phyloP scores from a whole-genome alignment of 2,329 filamentous ascomycete species.

The Colletotrichum somersetense region DNA sequence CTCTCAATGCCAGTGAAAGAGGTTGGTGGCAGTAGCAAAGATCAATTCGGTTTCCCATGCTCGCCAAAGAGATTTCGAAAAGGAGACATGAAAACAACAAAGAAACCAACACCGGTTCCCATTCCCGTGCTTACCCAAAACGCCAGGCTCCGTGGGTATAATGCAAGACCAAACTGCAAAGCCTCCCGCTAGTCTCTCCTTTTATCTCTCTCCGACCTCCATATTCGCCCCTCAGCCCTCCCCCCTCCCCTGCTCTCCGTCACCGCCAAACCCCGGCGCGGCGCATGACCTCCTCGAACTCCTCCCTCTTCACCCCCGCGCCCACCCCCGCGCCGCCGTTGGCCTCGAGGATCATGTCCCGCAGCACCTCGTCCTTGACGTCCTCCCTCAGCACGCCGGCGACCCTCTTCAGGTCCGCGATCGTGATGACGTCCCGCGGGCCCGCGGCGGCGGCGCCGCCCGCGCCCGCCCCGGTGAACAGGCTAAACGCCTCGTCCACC shows the following conservation, averaged over 20 bases:
- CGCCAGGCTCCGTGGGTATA: slow-evolving; percentile 35
- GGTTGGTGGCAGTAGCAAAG: not conserved
- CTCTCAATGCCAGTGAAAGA: not conserved
- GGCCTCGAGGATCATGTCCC: slow-evolving; percentile 95
- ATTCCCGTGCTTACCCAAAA: slow-evolving; percentile 4
- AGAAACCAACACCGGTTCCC: not conserved
- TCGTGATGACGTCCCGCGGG: slow-evolving; percentile 72
- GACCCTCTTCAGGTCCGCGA: slow-evolving; percentile 82
- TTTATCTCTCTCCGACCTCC: not conserved
- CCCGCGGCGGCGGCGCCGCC: slow-evolving; percentile 9
- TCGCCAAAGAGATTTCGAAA: not conserved
- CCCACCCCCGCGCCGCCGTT: slow-evolving; percentile 82
- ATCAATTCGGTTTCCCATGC: not conserved
- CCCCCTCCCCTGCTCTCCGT: slow-evolving; percentile 47
- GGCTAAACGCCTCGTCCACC: slow-evolving; percentile 82
- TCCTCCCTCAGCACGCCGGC: slow-evolving; percentile 87
- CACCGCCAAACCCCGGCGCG: slow-evolving; percentile 85
- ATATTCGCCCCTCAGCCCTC: no score
- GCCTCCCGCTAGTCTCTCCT: not conserved
- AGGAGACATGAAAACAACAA: not conserved
- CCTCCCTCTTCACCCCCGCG: slow-evolving; percentile 78
- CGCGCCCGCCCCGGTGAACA: slow-evolving; percentile 75
- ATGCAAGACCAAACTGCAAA: slow-evolving; percentile 26
- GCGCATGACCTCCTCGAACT: slow-evolving; percentile 89
- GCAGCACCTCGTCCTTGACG: slow-evolving; percentile 83